phyloP scores from a whole-genome alignment of 2,329 filamentous ascomycete species.

The Colletotrichum sp. region DNA sequence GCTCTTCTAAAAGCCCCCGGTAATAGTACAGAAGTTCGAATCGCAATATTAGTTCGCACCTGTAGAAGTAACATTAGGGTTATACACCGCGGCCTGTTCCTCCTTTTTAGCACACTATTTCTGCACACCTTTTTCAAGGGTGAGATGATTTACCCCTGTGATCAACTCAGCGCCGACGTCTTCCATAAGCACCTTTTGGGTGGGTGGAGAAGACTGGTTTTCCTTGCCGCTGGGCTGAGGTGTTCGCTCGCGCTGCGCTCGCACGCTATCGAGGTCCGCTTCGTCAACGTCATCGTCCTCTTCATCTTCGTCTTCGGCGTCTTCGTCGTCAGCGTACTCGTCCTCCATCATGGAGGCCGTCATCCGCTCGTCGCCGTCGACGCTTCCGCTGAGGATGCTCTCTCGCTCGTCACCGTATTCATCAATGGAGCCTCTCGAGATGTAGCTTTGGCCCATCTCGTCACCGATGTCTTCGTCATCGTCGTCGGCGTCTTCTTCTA shows the following conservation, averaged over 20 bases:
- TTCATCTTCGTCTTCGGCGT: conserved; percentile 40
- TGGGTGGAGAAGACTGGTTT: conserved; percentile 20
- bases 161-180: conserved; percentile 63
- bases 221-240: conserved; percentile 15
- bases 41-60: conserved; percentile 11
- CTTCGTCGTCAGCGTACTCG: conserved; percentile 36
- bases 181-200: conserved; percentile 33
- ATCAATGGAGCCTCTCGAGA: conserved; percentile 55
- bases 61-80: conserved; percentile 15
- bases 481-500: conserved; percentile 58
- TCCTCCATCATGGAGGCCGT: conserved; percentile 44
- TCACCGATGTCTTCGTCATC: conserved; percentile 49
- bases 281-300: conserved; percentile 40
- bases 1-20: background rate
- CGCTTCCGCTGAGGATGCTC: conserved; percentile 47
- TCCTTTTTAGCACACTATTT: conserved; percentile 25
- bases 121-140: conserved; percentile 45
- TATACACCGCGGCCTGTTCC: conserved; percentile 19
- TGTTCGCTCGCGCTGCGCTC: conserved; percentile 14
- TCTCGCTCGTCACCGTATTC: conserved; percentile 49
- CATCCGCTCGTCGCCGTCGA: conserved; percentile 48
- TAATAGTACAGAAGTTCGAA: conserved; percentile 2
- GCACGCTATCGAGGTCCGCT: conserved; percentile 37
- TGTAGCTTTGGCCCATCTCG: conserved; percentile 60
- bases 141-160: conserved; percentile 62